Evolutionary conservation across 176 grass and related monocot species (phyloP), one percentile per base, ranked within the genome.

Genomic region (Microstegium vimineum): DNA sequence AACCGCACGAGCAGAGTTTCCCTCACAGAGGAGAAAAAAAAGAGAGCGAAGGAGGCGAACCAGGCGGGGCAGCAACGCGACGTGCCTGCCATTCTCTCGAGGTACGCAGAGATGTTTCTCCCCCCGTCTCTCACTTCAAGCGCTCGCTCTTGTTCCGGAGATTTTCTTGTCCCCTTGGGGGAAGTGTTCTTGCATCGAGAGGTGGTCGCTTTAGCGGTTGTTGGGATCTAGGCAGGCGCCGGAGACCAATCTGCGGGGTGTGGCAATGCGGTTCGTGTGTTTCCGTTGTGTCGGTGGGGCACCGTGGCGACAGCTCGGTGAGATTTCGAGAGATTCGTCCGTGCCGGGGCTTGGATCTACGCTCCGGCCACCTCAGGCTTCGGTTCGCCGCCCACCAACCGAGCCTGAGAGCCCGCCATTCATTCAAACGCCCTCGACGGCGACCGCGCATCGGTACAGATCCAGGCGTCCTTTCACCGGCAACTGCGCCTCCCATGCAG

Each of bases 261-360:
- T 25, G 33, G 54, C 73, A 85, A 71, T 82, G 83, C 59, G 42
- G 56, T 20, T 20, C 34, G 40, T 32, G 22, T 37, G 61, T 35
- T 81, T 23, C 1, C 66, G 22, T 16, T 46, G 72, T 86, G 87
- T 86, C 83, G 87, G 87, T 86, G 83, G 87, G 87, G 52, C 6
- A 37, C 71, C 82, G 78, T 83, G 66, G 83, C 64, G 6, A 46
- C 72, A 57, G 26, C 69, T 22, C 34, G 52, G 11, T 26, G 87
- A 43, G 83, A 81, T 85, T 89, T 72, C 62, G 65, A 14, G 72
- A 72, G 68, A 74, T 81, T 77, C 57, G 78, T 86, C 34, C 20
- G 32, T 60, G 27, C 23, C 30, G 4, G 42, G 35, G 67, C 28
- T 34, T 57, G 81, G 61, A 62, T 75, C 73, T 70, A 52, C 16